These are phyloP conservation scores for Linnemannia zychae DNA, from an alignment of 192 early-diverging fungal genomes.

Conservation along the genomic window DNA sequence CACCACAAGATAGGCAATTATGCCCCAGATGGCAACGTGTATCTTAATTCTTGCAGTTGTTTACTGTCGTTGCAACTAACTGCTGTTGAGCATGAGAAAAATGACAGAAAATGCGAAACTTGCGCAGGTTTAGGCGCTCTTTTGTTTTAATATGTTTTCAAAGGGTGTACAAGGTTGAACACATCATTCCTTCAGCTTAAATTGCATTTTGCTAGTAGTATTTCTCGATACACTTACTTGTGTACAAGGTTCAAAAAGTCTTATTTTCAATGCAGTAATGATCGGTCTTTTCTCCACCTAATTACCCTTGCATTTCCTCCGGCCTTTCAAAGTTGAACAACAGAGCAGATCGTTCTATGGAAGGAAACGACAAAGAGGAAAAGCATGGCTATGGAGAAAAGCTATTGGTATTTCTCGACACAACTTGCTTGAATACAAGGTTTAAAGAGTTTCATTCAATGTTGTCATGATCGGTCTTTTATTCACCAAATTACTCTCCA, in stretches of 20 bases:
- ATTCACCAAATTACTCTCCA: no score
- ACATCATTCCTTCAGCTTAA: not conserved
- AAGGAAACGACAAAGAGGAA: not conserved
- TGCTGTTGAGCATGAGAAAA: not conserved
- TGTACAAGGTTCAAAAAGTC: not conserved
- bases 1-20: not conserved
- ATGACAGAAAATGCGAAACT: not conserved
- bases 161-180: not conserved
- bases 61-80: not conserved
- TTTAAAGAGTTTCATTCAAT: no score
- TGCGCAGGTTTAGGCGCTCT: constrained; percentile 7
- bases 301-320: not conserved
- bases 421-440: no score
- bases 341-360: not conserved
- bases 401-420: no score
- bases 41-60: not conserved
- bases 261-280: not conserved
- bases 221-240: not conserved
- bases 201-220: constrained; percentile 5
- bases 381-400: not conserved
- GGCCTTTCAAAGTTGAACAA: not conserved
- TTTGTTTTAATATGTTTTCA: not conserved
- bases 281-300: not conserved
- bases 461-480: no score
- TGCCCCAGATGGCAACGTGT: not conserved